A percentile compares a stretch with the other conserved stretches of the same genome.
These are phyloP conservation scores for Oryza brachyantha DNA, from an alignment of 176 grass and related monocot genomes.

Conservation along the genomic window DNA sequence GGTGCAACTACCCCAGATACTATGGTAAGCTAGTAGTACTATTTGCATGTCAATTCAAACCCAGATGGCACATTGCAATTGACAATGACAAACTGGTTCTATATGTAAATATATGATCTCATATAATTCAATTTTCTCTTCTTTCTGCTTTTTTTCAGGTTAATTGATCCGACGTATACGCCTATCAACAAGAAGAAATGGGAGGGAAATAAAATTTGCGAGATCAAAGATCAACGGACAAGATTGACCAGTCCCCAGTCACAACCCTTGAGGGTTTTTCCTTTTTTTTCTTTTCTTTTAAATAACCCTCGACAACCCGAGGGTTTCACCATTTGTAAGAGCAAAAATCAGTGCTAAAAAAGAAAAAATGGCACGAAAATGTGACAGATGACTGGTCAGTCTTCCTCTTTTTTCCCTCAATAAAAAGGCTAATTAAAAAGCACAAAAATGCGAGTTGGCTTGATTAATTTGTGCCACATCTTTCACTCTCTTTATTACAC, in stretches of 20 bases:
- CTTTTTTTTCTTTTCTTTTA: neutral
- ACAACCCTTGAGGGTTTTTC: neutral
- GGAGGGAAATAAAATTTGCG: neutral
- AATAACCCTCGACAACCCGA: slow-evolving; percentile 8
- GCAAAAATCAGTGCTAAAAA: slow-evolving; percentile 23
- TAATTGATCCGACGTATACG: slow-evolving; percentile 22
- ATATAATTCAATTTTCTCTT: neutral
- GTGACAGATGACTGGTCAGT: slow-evolving; percentile 22
- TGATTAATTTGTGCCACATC: slow-evolving; percentile 13
- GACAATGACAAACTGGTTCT: slow-evolving; percentile 25
- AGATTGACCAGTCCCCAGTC: neutral
- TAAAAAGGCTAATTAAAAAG: slow-evolving; percentile 36
- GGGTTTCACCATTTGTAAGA: slow-evolving; percentile 40
- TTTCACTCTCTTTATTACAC: slow-evolving; percentile 1
- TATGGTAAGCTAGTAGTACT: slow-evolving; percentile 35
- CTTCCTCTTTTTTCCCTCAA: slow-evolving; percentile 18
- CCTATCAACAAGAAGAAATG: neutral
- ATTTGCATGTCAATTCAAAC: neutral
- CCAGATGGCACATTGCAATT: slow-evolving; percentile 6
- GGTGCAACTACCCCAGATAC: slow-evolving; percentile 68
- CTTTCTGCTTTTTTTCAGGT: slow-evolving; percentile 26
- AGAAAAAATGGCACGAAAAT: slow-evolving; percentile 20
- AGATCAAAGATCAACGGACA: slow-evolving; percentile 6
- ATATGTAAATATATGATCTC: neutral
- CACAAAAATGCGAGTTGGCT: slow-evolving; percentile 37